A percentile compares a stretch with the other conserved stretches of the same genome.
Evolutionary conservation across 2,329 filamentous ascomycete genomes (phyloP).

Genomic region (Pseudogymnoascus verrucosus): DNA sequence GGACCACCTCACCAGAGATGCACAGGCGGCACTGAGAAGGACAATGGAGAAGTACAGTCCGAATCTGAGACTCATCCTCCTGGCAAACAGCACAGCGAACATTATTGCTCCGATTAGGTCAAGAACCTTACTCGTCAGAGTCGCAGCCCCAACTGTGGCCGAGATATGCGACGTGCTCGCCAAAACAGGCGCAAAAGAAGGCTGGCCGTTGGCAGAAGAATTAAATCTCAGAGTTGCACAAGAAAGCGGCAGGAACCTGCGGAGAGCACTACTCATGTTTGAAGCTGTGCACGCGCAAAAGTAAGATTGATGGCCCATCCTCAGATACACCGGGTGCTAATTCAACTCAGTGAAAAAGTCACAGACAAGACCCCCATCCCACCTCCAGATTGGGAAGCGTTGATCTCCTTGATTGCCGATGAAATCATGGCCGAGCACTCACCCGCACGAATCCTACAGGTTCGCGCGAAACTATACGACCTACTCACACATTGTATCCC

Average conservation of each 20-base stretch:
- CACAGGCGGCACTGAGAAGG: slow-evolving; percentile 84
- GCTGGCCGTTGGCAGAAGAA: slow-evolving; percentile 65
- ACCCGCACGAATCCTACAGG: slow-evolving; percentile 78
- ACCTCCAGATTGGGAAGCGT: slow-evolving; percentile 91
- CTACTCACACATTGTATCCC: slow-evolving; percentile 96
- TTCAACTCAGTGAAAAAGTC: slow-evolving; percentile 66
- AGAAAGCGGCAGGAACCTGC: slow-evolving; percentile 84
- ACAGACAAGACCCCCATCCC: slow-evolving; percentile 83
- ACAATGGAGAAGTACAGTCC: slow-evolving; percentile 99
- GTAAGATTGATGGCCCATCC: slow-evolving; percentile 42
- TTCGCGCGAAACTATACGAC: slow-evolving; percentile 93
- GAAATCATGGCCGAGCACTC: slow-evolving; percentile 91
- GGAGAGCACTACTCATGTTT: slow-evolving; percentile 89
- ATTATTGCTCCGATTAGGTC: slow-evolving; percentile 98
- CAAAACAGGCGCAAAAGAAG: slow-evolving; percentile 65
- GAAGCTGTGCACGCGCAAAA: slow-evolving; percentile 96
- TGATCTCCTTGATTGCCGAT: slow-evolving; percentile 81
- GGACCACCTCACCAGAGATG: slow-evolving; percentile 86
- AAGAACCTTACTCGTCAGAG: slow-evolving; percentile 81
- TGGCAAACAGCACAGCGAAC: slow-evolving; percentile 94
- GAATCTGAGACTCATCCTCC: slow-evolving; percentile 80
- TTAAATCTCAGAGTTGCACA: slow-evolving; percentile 79
- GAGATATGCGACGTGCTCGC: slow-evolving; percentile 78
- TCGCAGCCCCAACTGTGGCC: slow-evolving; percentile 76
- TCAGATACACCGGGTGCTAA: slow-evolving; percentile 24